A percentile compares a stretch with the other conserved stretches of the same genome.
phyloP scores from a whole-genome alignment of 306 rosid genomes.

The Sicyos baderoa region DNA sequence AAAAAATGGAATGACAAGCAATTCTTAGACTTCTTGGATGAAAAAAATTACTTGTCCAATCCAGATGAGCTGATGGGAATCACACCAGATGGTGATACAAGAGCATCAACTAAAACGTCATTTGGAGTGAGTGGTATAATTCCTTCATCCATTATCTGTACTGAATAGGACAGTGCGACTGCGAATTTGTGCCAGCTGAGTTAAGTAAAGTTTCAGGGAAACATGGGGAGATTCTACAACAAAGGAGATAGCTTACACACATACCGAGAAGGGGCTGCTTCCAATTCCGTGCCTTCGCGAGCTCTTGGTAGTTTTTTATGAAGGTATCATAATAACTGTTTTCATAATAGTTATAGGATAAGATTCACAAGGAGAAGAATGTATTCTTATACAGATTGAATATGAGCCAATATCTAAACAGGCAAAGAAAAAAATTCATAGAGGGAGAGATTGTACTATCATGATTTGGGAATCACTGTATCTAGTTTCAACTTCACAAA shows the following conservation, averaged over 20 bases:
- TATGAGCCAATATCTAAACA: not conserved
- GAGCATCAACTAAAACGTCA: conserved; percentile 69
- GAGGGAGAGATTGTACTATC: conserved; percentile 4
- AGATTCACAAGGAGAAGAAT: not conserved
- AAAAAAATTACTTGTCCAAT: conserved; percentile 44
- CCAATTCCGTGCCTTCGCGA: conserved; percentile 64
- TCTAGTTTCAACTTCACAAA: conserved; percentile 3
- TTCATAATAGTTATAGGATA: not conserved
- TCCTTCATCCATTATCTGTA: conserved; percentile 77
- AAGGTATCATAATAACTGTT: conserved; percentile 82
- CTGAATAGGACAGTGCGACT: conserved; percentile 78
- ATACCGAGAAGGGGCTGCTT: conserved; percentile 79
- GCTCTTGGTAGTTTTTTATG: conserved; percentile 64
- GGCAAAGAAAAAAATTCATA: not conserved
- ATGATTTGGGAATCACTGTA: not conserved
- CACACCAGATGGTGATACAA: conserved; percentile 68
- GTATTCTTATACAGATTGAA: not conserved
- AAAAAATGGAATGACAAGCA: not conserved
- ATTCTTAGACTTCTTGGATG: conserved; percentile 11
- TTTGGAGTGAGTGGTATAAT: conserved; percentile 52
- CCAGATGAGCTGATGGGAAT: conserved; percentile 66
- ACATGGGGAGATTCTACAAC: not conserved
- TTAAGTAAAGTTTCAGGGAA: not conserved
- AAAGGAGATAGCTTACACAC: conserved; percentile 15
- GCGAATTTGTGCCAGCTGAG: conserved; percentile 23